These are phyloP conservation scores for Aspergillus sp. DNA, from an alignment of 2,329 filamentous ascomycete species.

Conservation along the genomic window DNA sequence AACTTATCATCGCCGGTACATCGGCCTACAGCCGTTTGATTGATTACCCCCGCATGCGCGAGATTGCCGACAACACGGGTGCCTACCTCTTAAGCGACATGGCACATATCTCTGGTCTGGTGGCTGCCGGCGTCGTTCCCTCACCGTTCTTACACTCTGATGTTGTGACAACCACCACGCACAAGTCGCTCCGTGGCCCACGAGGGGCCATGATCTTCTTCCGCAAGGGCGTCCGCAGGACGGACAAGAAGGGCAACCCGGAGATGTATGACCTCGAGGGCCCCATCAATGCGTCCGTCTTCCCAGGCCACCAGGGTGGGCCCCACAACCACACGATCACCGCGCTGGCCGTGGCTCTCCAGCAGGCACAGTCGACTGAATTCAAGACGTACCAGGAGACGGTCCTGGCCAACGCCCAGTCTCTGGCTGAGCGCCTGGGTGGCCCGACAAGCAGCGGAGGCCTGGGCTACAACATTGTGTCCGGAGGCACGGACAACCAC, in stretches of 20 bases:
- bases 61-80: conserved; percentile 90
- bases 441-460: conserved; percentile 69
- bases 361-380: conserved; percentile 86
- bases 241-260: conserved; percentile 90
- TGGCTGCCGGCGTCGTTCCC: conserved; percentile 89
- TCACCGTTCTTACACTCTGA: conserved; percentile 91
- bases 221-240: conserved; percentile 90
- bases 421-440: conserved; percentile 69
- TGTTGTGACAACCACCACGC: conserved; percentile 96
- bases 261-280: conserved; percentile 89
- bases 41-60: conserved; percentile 93
- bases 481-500: conserved; percentile 95
- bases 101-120: conserved; percentile 96
- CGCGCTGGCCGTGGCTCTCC: conserved; percentile 87
- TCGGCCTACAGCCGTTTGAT: conserved; percentile 98
- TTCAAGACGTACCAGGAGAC: conserved; percentile 94
- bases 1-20: conserved; percentile 93
- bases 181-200: conserved; percentile 97
- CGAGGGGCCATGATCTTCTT: conserved; percentile 99
- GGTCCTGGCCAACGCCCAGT: conserved; percentile 90
- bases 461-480: conserved; percentile 90
- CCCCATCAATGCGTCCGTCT: conserved; percentile 98
- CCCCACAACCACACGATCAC: conserved; percentile 99
- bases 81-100: conserved; percentile 97
- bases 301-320: conserved; percentile 97